Conservation (phyloP, 2,329 filamentous ascomycete genomes). For the Fusarium subtropicale region DNA sequence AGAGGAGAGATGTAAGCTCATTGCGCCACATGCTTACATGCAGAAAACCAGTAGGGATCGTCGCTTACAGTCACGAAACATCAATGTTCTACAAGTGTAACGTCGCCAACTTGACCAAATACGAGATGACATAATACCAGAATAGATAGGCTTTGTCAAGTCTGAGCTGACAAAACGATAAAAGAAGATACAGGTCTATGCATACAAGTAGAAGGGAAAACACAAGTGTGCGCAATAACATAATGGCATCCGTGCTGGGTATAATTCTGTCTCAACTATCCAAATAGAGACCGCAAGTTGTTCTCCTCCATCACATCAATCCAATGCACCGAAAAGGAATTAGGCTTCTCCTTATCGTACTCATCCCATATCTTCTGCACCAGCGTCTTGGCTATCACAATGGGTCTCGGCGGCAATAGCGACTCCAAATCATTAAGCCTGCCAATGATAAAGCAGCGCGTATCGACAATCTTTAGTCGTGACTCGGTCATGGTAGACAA, state of each 20-base stretch:
- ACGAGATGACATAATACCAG: neutral
- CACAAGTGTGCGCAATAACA: too few species aligned
- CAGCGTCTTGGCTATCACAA: constrained; percentile 29
- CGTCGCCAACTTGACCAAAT: neutral
- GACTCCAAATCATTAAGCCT: constrained; percentile 28
- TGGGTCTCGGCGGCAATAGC: constrained; percentile 27
- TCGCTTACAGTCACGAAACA: neutral
- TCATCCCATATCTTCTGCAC: constrained; percentile 36
- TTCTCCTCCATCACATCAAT: constrained; percentile 42
- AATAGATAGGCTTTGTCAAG: neutral
- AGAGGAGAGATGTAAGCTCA: neutral
- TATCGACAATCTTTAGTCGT: constrained; percentile 18
- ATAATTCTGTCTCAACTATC: constrained; percentile 4
- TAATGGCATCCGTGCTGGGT: neutral
- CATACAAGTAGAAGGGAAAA: too few species aligned
- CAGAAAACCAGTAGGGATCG: neutral
- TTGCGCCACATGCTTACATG: constrained; percentile 7
- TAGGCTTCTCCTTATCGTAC: constrained; percentile 30
- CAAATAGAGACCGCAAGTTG: constrained; percentile 40
- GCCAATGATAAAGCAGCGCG: constrained; percentile 15
- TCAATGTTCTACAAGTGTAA: neutral
- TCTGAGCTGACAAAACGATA: accelerated
- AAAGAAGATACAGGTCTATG: neutral
- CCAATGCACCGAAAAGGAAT: constrained; percentile 29
- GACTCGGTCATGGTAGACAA: constrained; percentile 10